These are phyloP conservation scores for Datisca glomerata DNA, from an alignment of 306 rosid genomes.

Conservation along the genomic window DNA sequence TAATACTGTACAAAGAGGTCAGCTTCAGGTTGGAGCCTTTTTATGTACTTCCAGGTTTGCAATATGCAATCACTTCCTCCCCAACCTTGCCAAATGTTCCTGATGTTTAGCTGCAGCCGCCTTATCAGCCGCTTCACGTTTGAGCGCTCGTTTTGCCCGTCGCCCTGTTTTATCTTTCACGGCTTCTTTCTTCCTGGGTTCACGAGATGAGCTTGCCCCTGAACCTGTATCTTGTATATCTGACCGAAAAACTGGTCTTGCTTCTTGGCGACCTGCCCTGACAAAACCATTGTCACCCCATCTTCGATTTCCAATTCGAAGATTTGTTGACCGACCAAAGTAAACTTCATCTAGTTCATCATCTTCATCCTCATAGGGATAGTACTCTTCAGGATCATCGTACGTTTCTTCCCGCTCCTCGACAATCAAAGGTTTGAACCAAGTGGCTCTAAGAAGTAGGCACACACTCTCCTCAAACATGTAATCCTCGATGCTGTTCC, in stretches of 20 bases:
- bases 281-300: constrained; percentile 90
- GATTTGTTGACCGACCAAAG: constrained; percentile 34
- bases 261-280: constrained; percentile 64
- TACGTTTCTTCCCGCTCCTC: constrained; percentile 28
- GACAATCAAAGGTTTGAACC: constrained; percentile 56
- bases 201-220: constrained; percentile 50
- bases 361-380: constrained; percentile 38
- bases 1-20: background rate
- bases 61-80: constrained; percentile 31
- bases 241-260: constrained; percentile 41
- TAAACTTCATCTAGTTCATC: constrained; percentile 49
- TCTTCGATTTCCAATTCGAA: constrained; percentile 77
- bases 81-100: constrained; percentile 55
- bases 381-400: constrained; percentile 31
- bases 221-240: constrained; percentile 28
- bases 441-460: constrained; percentile 70
- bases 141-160: constrained; percentile 73
- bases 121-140: constrained; percentile 80
- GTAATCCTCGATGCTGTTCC: constrained; percentile 54
- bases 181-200: constrained; percentile 38
- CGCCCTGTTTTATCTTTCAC: constrained; percentile 38
- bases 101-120: constrained; percentile 77
- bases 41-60: constrained; percentile 1
- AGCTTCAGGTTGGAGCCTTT: background rate
- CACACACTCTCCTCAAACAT: constrained; percentile 95